Percentiles rank a stretch among this genome's conserved stretches.
Conservation (phyloP, 2,329 filamentous ascomycete genomes). For the Fusarium albidum region DNA sequence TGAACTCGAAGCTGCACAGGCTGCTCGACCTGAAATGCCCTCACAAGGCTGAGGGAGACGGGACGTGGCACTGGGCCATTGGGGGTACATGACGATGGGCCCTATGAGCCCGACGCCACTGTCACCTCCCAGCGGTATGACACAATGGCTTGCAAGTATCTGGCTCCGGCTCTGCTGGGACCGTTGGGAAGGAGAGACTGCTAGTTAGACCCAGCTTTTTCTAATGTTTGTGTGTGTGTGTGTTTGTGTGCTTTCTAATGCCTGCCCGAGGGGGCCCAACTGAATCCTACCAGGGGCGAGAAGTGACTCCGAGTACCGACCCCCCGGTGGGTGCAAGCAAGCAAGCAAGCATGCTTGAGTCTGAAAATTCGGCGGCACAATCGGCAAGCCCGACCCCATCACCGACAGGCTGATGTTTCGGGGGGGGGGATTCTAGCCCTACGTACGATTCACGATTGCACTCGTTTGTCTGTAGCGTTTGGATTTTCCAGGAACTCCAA, state of each 20-base stretch:
- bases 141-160: conserved; percentile 33
- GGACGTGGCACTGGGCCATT: conserved; percentile 37
- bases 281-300: conserved; percentile 26
- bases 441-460: conserved; percentile 12
- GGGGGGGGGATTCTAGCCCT: neutral
- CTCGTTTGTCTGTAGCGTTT: conserved; percentile 24
- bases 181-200: conserved; percentile 18
- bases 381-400: conserved; percentile 33
- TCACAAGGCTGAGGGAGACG: conserved; percentile 33
- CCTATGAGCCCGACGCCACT: conserved; percentile 36
- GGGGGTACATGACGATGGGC: conserved; percentile 27
- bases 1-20: conserved; percentile 18
- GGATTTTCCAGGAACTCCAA: conserved; percentile 19
- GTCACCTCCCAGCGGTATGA: conserved; percentile 36
- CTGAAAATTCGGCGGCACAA: conserved; percentile 34
- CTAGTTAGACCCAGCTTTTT: conserved; percentile 23
- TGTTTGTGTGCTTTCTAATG: too few species aligned
- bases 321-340: conserved; percentile 27
- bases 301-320: conserved; percentile 31
- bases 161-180: conserved; percentile 24
- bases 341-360: conserved; percentile 31
- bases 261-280: conserved; percentile 28
- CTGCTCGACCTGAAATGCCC: conserved; percentile 27
- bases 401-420: conserved; percentile 26
- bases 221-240: conserved; percentile 15